Percentiles rank a stretch among this genome's conserved stretches.
Conservation (phyloP, 768 basidiomycete species). For the Termitomyces sp. region DNA sequence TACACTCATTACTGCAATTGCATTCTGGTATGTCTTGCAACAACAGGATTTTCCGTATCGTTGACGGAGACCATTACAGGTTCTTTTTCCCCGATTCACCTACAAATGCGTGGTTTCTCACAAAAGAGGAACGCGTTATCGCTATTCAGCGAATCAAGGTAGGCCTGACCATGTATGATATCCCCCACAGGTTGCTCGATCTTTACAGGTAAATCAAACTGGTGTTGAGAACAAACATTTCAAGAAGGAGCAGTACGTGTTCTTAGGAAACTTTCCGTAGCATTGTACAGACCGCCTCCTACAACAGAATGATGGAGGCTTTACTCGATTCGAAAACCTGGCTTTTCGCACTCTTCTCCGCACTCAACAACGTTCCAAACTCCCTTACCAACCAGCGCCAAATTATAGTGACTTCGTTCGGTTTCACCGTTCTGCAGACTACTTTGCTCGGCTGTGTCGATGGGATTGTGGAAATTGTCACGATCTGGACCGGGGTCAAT, state of each 20-base stretch:
- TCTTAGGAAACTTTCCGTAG: not conserved
- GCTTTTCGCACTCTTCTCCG: conserved; percentile 68
- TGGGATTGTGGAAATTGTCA: conserved; percentile 60
- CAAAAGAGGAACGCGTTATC: conserved; percentile 51
- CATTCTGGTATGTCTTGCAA: conserved; percentile 44
- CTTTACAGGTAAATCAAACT: conserved; percentile 36
- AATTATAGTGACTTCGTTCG: conserved; percentile 63
- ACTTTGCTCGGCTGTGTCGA: conserved; percentile 66
- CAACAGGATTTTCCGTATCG: not conserved
- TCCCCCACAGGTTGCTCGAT: not conserved
- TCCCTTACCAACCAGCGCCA: conserved; percentile 58
- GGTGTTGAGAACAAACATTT: conserved; percentile 80
- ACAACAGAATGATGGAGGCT: conserved; percentile 58
- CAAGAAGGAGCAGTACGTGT: conserved; percentile 69
- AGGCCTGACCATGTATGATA: not conserved
- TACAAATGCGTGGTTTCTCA: conserved; percentile 70
- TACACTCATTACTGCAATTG: conserved; percentile 44
- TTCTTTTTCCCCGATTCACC: conserved; percentile 74
- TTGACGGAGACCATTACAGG: conserved; percentile 24
- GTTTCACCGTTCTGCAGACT: conserved; percentile 58
- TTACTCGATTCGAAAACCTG: conserved; percentile 67
- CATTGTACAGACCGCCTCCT: not conserved
- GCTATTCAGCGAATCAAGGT: conserved; percentile 66
- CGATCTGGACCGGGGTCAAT: conserved; percentile 61
- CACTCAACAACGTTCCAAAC: conserved; percentile 58